Evolutionary conservation across 208 protist species (phyloP), one percentile per base, ranked within the genome.

Genomic region (Wallacemonas sp.): DNA sequence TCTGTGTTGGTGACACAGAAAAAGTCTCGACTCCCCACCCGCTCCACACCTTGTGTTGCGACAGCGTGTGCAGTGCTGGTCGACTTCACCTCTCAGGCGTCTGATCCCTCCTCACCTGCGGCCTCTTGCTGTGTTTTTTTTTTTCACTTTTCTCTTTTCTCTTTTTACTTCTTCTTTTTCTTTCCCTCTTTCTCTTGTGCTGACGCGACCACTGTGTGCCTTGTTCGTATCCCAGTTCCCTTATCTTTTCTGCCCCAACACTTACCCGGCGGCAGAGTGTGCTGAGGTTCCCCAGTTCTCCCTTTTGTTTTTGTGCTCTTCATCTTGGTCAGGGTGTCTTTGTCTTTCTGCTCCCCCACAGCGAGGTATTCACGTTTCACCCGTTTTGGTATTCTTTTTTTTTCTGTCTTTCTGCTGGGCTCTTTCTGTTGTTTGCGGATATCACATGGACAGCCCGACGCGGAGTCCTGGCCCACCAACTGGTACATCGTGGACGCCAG

Each of bases 321-420:
- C 19, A 30, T 61, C n/a, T n/a, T n/a, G n/a, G n/a, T n/a, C n/a
- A n/a, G n/a, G n/a, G n/a, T n/a, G n/a, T n/a, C n/a, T n/a, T n/a
- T n/a, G n/a, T n/a, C n/a, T n/a, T n/a, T n/a, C n/a, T n/a, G n/a
- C n/a, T n/a, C n/a, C n/a, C n/a, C n/a, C n/a, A n/a, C n/a, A n/a
- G n/a, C n/a, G n/a, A n/a, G n/a, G n/a, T n/a, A n/a, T n/a, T n/a
- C n/a, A n/a, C n/a, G n/a, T n/a, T n/a, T 39, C 53, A 22, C 42
- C 37, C 30, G 26, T 44, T 68, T 42, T 72, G 19, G 19, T 73
- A 26, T 68, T 68, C 26, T 63, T 58, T 52, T 59, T 66, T 34
- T 29, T 58, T 39, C 33, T 62, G 17, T 55, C 60, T 15, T 66
- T 54, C 59, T 36, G 45, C 21, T 48, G 29, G 5, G 36, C 37